Base-by-base conservation (phyloP, 345 rosid species). In the Sisymbrium irio region DNA sequence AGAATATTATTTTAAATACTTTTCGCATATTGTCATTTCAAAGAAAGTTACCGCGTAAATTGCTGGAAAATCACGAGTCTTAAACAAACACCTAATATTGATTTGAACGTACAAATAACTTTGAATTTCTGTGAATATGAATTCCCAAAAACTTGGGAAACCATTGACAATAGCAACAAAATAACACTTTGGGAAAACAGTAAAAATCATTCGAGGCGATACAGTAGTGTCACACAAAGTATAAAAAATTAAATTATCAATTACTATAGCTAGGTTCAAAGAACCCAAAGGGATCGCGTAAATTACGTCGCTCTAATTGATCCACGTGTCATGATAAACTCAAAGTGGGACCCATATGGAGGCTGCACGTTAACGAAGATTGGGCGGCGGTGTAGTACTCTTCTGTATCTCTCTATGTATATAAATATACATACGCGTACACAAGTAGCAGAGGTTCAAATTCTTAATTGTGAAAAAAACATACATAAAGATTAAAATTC, bases 301-400 rank as follows among this genome's bases (percentile, higher is more conserved):
- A 65, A 70, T 71, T 67, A 57, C 56, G 61, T 47, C 56, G 72
- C 55, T 41, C 62, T 65, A 12, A 71, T 39, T 65, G 62, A 39
- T 77, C 72, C 80, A 77, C 72, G 76, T 77, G 72, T 65, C 55
- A 28, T 0, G 66, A 56, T 77, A 47, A 71, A n/a, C 71, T 18
- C 51, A 64, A 56, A 70, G 67, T 77, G 62, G 76, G 67, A 1
- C 76, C 80, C 72, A 1, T 17, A 13, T 10, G 27, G 51, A 5
- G 13, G 55, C 62, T 62, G 62, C 76, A 77, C 80, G 72, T 77
- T 71, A 70, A 47, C 67, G 41, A 45, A 76, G 66, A 46, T 63
- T 63, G 55, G 60, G 67, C 72, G 76, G 80, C 75, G 30, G 5
- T 62, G 51, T 39, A 3, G 0, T 8, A 27, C 49, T 42, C 70